phyloP scores from a whole-genome alignment of 2,329 filamentous ascomycete species.

The Arthrobotrys conoides region DNA sequence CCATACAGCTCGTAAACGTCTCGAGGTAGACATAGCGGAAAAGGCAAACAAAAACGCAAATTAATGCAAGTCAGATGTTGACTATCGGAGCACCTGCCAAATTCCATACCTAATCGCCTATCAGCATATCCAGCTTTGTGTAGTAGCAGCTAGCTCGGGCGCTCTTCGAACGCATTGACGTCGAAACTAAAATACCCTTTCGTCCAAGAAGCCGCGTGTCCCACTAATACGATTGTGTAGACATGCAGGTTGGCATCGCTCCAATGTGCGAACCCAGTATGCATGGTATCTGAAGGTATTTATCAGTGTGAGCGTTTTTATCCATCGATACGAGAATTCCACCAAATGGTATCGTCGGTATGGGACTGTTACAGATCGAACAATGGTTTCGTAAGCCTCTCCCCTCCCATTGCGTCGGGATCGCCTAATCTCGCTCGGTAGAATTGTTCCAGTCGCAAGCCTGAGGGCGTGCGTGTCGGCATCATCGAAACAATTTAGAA shows the following conservation, averaged over 20 bases:
- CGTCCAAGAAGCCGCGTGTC: slow-evolving; percentile 56
- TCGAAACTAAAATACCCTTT: not conserved
- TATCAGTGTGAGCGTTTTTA: slow-evolving; percentile 24
- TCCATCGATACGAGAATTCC: slow-evolving; percentile 27
- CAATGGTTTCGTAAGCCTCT: slow-evolving; percentile 48
- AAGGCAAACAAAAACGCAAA: slow-evolving; percentile 28
- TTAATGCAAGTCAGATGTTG: slow-evolving; percentile 26
- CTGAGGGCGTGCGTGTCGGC: slow-evolving; percentile 3
- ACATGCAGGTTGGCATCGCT: slow-evolving; percentile 31
- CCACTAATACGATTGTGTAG: slow-evolving; percentile 57
- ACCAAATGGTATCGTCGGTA: not conserved
- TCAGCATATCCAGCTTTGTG: not conserved
- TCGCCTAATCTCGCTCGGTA: slow-evolving; percentile 57
- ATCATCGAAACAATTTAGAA: not conserved
- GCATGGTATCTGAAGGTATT: slow-evolving; percentile 17
- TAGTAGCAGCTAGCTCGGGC: slow-evolving; percentile 1
- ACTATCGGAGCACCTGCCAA: slow-evolving; percentile 1
- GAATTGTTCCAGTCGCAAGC: slow-evolving; percentile 24
- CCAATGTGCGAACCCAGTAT: slow-evolving; percentile 31
- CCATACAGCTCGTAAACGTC: slow-evolving; percentile 10
- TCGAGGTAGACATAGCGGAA: slow-evolving; percentile 21
- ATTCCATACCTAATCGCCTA: not conserved
- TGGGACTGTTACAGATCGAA: slow-evolving; percentile 36
- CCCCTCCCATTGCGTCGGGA: slow-evolving; percentile 28
- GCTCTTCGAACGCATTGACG: slow-evolving; percentile 21